Conservation (phyloP, 2,329 filamentous ascomycete genomes). For the Trichoderma sp. region DNA sequence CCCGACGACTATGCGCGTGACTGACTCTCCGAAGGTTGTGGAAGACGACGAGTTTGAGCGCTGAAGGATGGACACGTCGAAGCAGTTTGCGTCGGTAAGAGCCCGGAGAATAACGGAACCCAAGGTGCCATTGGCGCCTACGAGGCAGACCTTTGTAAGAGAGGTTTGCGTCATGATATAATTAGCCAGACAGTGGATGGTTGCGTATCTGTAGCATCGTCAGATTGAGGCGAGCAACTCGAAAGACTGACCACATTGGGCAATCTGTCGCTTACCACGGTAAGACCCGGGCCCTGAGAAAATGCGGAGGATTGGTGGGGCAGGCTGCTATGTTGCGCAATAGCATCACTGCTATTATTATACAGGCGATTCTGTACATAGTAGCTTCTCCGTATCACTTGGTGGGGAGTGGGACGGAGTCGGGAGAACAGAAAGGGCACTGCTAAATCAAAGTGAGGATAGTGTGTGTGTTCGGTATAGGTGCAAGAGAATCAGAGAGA, state of each 20-base stretch:
- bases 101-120: conserved; percentile 38
- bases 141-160: conserved; percentile 34
- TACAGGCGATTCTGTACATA: no score
- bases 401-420: background rate
- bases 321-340: background rate
- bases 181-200: background rate
- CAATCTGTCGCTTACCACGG: background rate
- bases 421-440: background rate
- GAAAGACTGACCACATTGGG: background rate
- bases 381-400: no score
- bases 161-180: conserved; percentile 7
- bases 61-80: conserved; percentile 55
- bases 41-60: conserved; percentile 39
- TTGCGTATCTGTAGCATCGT: background rate
- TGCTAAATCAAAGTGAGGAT: background rate
- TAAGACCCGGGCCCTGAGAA: background rate
- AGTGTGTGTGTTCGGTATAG: background rate
- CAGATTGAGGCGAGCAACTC: background rate
- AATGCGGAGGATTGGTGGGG: background rate
- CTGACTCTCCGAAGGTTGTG: conserved; percentile 21
- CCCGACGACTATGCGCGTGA: conserved; percentile 27
- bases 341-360: no score
- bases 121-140: conserved; percentile 39
- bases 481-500: background rate
- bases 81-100: conserved; percentile 35